Percentiles rank a stretch among this genome's conserved stretches.
Conservation (phyloP, 2,329 filamentous ascomycete genomes). For the Hirsutella thompsonii region DNA sequence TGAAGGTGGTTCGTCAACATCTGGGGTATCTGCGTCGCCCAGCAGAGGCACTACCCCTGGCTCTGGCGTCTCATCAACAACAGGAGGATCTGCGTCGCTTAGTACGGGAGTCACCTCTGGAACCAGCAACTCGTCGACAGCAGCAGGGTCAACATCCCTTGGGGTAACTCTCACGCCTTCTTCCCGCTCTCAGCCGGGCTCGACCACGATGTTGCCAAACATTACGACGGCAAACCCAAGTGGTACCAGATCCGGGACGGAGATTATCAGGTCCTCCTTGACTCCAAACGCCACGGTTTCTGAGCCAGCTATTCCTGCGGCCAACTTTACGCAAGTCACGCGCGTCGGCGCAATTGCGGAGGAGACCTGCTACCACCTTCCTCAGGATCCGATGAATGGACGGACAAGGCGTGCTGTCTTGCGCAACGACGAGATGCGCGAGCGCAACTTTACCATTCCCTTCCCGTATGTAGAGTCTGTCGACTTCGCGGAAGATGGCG, state of each 20-base stretch:
- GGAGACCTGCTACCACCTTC: conserved; percentile 18
- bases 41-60: neutral
- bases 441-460: conserved; percentile 17
- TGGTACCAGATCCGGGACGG: neutral
- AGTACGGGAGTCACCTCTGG: neutral
- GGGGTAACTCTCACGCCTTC: neutral
- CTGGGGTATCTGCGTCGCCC: too few relatives aligned
- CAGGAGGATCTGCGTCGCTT: neutral
- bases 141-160: neutral
- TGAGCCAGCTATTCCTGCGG: conserved; percentile 10
- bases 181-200: neutral
- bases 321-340: conserved; percentile 20
- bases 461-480: conserved; percentile 24
- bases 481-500: conserved; percentile 16
- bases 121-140: neutral
- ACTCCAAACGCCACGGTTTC: conserved; percentile 4
- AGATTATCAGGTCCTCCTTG: neutral
- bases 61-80: neutral
- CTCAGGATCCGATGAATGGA: conserved; percentile 10
- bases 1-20: too few relatives aligned
- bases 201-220: neutral
- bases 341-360: conserved; percentile 13
- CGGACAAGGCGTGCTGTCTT: conserved; percentile 14
- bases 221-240: neutral
- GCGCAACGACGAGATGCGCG: conserved; percentile 16